Percentiles rank a stretch among this genome's conserved stretches.
Evolutionary conservation across 306 rosid genomes (phyloP).

Genomic region (Quercus wislizeni): DNA sequence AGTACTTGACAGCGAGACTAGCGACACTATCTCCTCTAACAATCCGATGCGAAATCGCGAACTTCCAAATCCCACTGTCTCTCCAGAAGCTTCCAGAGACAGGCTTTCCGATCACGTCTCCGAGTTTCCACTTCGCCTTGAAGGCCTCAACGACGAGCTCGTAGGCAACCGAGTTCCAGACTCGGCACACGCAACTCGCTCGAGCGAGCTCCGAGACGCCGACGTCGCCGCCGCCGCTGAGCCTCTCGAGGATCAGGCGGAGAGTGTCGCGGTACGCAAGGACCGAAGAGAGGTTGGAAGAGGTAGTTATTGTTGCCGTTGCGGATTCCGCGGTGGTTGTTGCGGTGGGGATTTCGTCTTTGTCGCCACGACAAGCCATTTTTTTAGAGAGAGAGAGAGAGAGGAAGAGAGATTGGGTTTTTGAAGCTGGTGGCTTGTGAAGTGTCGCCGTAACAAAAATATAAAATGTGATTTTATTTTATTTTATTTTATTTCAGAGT

Average conservation of each 20-base stretch:
- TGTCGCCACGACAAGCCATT: slow-evolving; percentile 65
- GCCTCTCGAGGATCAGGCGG: slow-evolving; percentile 72
- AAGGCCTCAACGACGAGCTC: slow-evolving; percentile 57
- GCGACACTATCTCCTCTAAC: slow-evolving; percentile 73
- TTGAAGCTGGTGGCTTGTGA: too few species aligned
- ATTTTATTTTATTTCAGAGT: too few species aligned
- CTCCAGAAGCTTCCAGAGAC: slow-evolving; percentile 90
- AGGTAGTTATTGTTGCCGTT: slow-evolving; percentile 38
- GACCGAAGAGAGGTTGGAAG: slow-evolving; percentile 61
- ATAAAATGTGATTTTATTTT: too few species aligned
- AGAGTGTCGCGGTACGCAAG: slow-evolving; percentile 76
- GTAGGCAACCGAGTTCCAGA: slow-evolving; percentile 84
- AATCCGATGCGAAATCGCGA: slow-evolving; percentile 77
- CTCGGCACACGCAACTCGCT: slow-evolving; percentile 74
- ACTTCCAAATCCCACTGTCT: slow-evolving; percentile 65
- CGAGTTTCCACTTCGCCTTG: slow-evolving; percentile 70
- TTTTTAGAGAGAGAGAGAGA: background rate
- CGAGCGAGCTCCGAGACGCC: slow-evolving; percentile 66
- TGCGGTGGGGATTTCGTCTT: slow-evolving; percentile 42
- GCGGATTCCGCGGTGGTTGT: background rate
- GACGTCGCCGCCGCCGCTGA: slow-evolving; percentile 12
- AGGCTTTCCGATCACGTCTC: slow-evolving; percentile 57
- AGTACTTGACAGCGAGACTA: slow-evolving; percentile 89
- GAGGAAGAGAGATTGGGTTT: background rate
- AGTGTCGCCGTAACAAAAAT: too few species aligned